Evolutionary conservation across 1,139 yeast genomes (phyloP), one percentile per base, ranked within the genome.

Genomic region (Nakaseomyces nivariensis): DNA sequence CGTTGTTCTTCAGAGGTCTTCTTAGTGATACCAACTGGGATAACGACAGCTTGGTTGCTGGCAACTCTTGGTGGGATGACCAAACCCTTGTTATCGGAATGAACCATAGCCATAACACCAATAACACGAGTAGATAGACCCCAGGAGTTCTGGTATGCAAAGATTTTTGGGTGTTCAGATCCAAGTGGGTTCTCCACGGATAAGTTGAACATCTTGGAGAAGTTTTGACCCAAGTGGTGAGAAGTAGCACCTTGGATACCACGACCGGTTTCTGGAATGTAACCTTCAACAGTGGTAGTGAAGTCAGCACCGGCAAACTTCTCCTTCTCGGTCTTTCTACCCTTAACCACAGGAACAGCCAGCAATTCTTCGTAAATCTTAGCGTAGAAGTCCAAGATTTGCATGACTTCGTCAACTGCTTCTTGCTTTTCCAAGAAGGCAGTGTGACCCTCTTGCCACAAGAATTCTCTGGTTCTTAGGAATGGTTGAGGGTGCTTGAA

Each of bases 391-490:
- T 87, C 94, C 67, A 92, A 79, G 63, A 94, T 89, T 69, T 85
- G 84, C 61, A 79, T 68, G 31, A 92, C 98, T 73, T 94, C 98
- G 52, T 74, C 74, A 54, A 78, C 77, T 38, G 98, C 97, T 52
- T 78, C 90, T 52, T 81, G 84, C 58, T 74, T 72, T 52, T 94
- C 85, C 67, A 92, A 78, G 67, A 87, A 96, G 50, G 96, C 98
- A 49, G 98, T 94, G 74, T 94, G 99, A 58, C 99, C 99, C 74
- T 94, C 99, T 74, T 94, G 99, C 99, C 99, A 94, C 70, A 94
- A 77, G 73, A 94, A 94, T 72, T 94, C 99, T 74, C 99, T 85
- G 13, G 98, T 94, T 78, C 99, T 86, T 67, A 94, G 75, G 72
- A 94, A 94, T 51, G 99, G 99, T 73, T 94, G 99, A 52, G 99